Base-by-base conservation (phyloP, 257 asterid genomes). In the Nicotiana otophora region DNA sequence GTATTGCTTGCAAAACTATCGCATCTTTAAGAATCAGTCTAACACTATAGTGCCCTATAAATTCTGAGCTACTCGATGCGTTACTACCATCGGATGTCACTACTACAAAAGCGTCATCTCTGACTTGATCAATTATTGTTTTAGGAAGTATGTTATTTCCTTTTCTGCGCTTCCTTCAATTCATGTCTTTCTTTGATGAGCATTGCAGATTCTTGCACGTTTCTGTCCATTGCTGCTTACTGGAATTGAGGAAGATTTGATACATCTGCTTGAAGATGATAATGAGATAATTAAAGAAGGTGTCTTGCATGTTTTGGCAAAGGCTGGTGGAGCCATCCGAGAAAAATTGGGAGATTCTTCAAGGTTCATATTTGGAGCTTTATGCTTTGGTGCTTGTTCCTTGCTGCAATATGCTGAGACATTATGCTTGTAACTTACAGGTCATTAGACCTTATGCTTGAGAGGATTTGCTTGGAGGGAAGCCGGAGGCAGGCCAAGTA, bases 381-480 rank as follows among this genome's bases (percentile, higher is more conserved):
- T 36, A 36, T 31, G 36, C 31, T 20, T 28, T 65, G 46, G 14
- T 26, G 48, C 65, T 48, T 20, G 42, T 19, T 62, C 63, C 60
- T 67, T 86, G 10, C 64, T 31, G 66, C 28, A 16, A 65, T 16
- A 39, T 60, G 28, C 85, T 87, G 83, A 88, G 81, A 53, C 81
- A 54, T 65, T 34, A 70, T 86, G 28, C 69, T 66, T 86, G 84
- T 39, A 83, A 53, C 77, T 82, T 85, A 78, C 89, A 96, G 99
- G 86, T 92, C 99, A 23, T 86, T 96, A 84, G 98, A 96, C 91
- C 97, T 96, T 81, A 91, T 95, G 84, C 98, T 96, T 58, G 98
- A 96, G 91, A 97, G 99, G 81, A 92, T 96, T 87, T 96, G 99
- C 89, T 88, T 95, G 6, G 99, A 96, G 93, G 98, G 99, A 88